Percentiles rank a stretch among this genome's conserved stretches.
These are phyloP conservation scores for Xylaria flabelliformis DNA, from an alignment of 495 filamentous ascomycete species.

Conservation along the genomic window DNA sequence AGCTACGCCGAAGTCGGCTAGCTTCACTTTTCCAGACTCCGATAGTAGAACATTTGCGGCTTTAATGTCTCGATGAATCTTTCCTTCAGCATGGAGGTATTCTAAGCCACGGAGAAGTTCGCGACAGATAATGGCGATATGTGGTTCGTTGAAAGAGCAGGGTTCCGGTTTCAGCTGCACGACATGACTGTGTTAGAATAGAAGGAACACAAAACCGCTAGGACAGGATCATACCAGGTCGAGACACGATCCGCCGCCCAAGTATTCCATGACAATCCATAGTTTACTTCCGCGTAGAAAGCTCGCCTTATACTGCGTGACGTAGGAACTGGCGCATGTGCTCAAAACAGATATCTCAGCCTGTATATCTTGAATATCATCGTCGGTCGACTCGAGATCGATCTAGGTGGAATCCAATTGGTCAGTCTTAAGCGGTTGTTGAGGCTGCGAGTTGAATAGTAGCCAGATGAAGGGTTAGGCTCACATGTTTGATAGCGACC, in stretches of 20 bases:
- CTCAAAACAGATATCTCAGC: conserved; percentile 96
- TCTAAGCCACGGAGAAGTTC: conserved; percentile 90
- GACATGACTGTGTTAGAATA: conserved; percentile 36
- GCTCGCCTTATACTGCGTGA: conserved; percentile 95
- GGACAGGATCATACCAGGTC: conserved; percentile 70
- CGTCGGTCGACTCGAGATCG: conserved; percentile 96
- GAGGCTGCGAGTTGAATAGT: not conserved
- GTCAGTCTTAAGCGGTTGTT: conserved; percentile 29
- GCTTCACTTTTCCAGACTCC: conserved; percentile 88
- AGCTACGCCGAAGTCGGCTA: conserved; percentile 97
- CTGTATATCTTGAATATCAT: conserved; percentile 97
- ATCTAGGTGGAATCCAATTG: conserved; percentile 63
- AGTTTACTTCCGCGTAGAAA: conserved; percentile 93
- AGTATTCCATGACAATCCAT: conserved; percentile 99
- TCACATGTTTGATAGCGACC: conserved; percentile 90
- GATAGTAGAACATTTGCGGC: conserved; percentile 91
- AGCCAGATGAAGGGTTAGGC: conserved; percentile 34
- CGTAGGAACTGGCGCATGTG: conserved; percentile 89
- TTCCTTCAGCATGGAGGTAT: conserved; percentile 92
- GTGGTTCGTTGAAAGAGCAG: conserved; percentile 83
- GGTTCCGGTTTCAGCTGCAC: conserved; percentile 93
- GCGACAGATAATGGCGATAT: conserved; percentile 93
- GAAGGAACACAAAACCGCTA: conserved; percentile 13
- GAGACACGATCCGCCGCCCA: conserved; percentile 91
- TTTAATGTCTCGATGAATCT: conserved; percentile 97